Evolutionary conservation across 1,284 basidiomycete species (phyloP), one percentile per base, ranked within the genome.

Genomic region (Malassezia cuniculi): DNA sequence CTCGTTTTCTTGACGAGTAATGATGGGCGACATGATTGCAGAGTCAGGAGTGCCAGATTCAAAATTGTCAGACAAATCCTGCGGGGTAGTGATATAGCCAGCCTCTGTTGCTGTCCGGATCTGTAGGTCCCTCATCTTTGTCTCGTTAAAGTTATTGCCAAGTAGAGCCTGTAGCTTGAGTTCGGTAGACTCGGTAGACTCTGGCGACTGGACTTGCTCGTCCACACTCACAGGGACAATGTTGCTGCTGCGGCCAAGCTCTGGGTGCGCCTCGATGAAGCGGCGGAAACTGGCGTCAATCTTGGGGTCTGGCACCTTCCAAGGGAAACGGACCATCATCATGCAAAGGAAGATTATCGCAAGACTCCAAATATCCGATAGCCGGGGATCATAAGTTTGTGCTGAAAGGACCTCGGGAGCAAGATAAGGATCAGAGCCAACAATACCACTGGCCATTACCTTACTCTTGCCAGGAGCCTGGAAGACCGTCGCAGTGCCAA

Each of bases 321-420:
- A 99, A 2, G 93, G 93, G 74, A 99, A 99, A 34, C 93, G 77
- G 35, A 90, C 76, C 31, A 99, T 76, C 47, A 93, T 75, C 93
- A 99, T 99, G 73, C 93, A 99, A 72, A 97, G 78, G 74, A 97
- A 95, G 60, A 99, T 97, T 70, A 99, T 89, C 38, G 85, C 93
- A 31, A 90, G 79, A 54, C 83, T 85, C 93, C 93, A 99, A 11
- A 99, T 89, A 63, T 99, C 93, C 9, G 89, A 89, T 71, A 95
- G 81, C 57, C 90, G 77, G 12, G 93, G 90, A 69, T 99, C 93
- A 70, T 97, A 97, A 21, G 76, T 75, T 47, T 80, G 78, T 43
- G 72, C 70, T 15, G 60, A 62, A 41, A 95, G 75, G n/a, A 99
- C 90, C 68, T 97, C 93, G 2, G 93, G 93, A 0, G 93, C 93